These are phyloP conservation scores for Exophiala sideris DNA, from an alignment of 2,329 filamentous ascomycete species.

Conservation along the genomic window DNA sequence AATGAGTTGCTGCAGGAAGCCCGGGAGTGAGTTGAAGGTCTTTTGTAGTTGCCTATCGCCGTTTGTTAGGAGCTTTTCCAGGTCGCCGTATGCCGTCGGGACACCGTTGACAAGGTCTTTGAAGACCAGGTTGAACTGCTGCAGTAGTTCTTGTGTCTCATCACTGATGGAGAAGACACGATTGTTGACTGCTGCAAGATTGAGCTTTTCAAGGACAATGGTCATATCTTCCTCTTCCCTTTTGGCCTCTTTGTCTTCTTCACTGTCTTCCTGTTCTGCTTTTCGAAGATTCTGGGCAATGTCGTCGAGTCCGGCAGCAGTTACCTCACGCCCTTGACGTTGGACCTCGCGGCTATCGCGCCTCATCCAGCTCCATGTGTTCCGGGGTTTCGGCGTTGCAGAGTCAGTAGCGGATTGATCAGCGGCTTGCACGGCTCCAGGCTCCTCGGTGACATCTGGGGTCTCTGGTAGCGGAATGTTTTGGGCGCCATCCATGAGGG, in stretches of 20 bases:
- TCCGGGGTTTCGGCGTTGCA: conserved; percentile 20
- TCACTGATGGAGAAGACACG: conserved; percentile 78
- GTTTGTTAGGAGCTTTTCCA: conserved; percentile 65
- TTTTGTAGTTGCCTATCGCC: conserved; percentile 63
- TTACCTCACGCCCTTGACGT: conserved; percentile 32
- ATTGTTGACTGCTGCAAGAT: conserved; percentile 80
- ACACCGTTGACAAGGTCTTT: conserved; percentile 90
- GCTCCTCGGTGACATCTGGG: conserved; percentile 37
- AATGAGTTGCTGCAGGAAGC: conserved; percentile 79
- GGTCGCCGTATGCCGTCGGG: conserved; percentile 87
- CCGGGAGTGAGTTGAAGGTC: conserved; percentile 66
- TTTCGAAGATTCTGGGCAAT: conserved; percentile 32
- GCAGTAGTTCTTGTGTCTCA: conserved; percentile 77
- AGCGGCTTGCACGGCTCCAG: conserved; percentile 23
- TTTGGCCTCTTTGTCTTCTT: conserved; percentile 44
- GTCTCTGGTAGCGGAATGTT: conserved; percentile 50
- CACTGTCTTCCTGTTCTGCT: conserved; percentile 31
- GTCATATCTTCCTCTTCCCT: conserved; percentile 70
- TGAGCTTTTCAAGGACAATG: conserved; percentile 76
- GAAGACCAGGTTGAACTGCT: conserved; percentile 82
- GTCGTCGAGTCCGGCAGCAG: conserved; percentile 30
- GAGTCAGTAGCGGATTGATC: conserved; percentile 30
- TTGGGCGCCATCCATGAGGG: conserved; percentile 45
- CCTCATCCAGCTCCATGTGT: conserved; percentile 39
- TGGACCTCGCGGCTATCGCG: conserved; percentile 36